phyloP scores from a whole-genome alignment of 2,329 filamentous ascomycete species.

The Didymosphaeria variabile region DNA sequence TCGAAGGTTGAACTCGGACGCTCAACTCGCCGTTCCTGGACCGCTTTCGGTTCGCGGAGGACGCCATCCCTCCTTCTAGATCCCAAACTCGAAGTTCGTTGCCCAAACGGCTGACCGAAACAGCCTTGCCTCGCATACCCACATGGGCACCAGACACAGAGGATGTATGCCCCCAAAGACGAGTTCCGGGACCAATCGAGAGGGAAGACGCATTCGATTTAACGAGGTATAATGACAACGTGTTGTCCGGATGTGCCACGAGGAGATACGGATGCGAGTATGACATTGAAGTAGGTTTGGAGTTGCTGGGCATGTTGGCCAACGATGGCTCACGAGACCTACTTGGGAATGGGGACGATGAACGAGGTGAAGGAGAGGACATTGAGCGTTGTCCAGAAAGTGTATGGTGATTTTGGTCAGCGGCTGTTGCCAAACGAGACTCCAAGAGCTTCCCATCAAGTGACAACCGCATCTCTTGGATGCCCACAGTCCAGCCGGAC shows the following conservation, averaged over 20 bases:
- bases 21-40: slow-evolving; percentile 59
- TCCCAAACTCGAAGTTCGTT: slow-evolving; percentile 81
- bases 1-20: slow-evolving; percentile 61
- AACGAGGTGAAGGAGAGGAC: slow-evolving; percentile 37
- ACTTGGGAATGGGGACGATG: slow-evolving; percentile 38
- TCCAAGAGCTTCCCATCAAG: slow-evolving; percentile 57
- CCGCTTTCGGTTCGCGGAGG: slow-evolving; percentile 52
- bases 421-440: slow-evolving; percentile 61
- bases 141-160: slow-evolving; percentile 87
- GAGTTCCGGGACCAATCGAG: slow-evolving; percentile 74
- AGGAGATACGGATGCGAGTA: slow-evolving; percentile 84
- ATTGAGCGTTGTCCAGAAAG: slow-evolving; percentile 40
- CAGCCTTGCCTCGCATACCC: slow-evolving; percentile 83
- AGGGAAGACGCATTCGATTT: slow-evolving; percentile 73
- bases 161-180: slow-evolving; percentile 91
- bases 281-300: slow-evolving; percentile 60
- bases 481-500: slow-evolving; percentile 85
- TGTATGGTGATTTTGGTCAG: slow-evolving; percentile 57
- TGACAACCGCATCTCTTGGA: slow-evolving; percentile 86
- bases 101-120: slow-evolving; percentile 85
- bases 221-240: slow-evolving; percentile 81
- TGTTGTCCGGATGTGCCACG: slow-evolving; percentile 86
- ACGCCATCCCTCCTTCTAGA: slow-evolving; percentile 74
- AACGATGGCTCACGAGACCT: slow-evolving; percentile 31
- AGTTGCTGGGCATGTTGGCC: slow-evolving; percentile 31